Conservation (phyloP, 148 eudicot genomes). For the Rhododendron mucronatum region DNA sequence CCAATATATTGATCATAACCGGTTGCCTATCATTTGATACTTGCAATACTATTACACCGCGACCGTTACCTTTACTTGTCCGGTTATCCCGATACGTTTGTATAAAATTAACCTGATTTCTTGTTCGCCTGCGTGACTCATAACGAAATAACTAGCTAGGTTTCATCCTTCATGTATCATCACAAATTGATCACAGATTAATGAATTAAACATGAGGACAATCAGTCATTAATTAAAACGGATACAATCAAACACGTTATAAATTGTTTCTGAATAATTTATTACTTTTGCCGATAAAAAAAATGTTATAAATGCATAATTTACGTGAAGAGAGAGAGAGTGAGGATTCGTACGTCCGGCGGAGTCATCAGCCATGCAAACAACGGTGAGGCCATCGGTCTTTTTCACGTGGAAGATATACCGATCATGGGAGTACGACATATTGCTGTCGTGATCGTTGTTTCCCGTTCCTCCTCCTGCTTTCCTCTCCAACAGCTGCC, state of each 20-base stretch:
- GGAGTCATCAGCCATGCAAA: conserved; percentile 95
- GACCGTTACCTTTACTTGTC: too few relatives aligned
- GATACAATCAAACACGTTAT: not conserved
- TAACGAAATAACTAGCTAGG: too few relatives aligned
- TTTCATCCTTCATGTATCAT: too few relatives aligned
- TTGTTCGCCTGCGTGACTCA: too few relatives aligned
- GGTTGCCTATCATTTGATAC: too few relatives aligned
- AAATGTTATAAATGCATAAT: too few relatives aligned
- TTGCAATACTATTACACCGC: too few relatives aligned
- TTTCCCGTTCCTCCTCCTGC: not conserved
- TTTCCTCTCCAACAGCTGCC: conserved; percentile 65
- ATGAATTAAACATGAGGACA: not conserved
- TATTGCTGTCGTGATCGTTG: conserved; percentile 45
- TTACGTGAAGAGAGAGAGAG: not conserved
- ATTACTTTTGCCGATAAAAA: too few relatives aligned
- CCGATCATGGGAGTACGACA: conserved; percentile 87
- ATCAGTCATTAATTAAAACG: not conserved
- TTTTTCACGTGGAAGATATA: conserved; percentile 82
- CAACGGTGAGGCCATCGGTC: conserved; percentile 81
- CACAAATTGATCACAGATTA: too few relatives aligned
- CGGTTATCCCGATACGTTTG: too few relatives aligned
- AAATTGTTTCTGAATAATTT: too few relatives aligned
- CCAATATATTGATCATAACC: not conserved
- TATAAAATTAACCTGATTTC: too few relatives aligned
- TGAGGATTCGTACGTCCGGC: conserved; percentile 51